phyloP scores from a whole-genome alignment of 2,329 filamentous ascomycete species.

The Peltaster fructicola region DNA sequence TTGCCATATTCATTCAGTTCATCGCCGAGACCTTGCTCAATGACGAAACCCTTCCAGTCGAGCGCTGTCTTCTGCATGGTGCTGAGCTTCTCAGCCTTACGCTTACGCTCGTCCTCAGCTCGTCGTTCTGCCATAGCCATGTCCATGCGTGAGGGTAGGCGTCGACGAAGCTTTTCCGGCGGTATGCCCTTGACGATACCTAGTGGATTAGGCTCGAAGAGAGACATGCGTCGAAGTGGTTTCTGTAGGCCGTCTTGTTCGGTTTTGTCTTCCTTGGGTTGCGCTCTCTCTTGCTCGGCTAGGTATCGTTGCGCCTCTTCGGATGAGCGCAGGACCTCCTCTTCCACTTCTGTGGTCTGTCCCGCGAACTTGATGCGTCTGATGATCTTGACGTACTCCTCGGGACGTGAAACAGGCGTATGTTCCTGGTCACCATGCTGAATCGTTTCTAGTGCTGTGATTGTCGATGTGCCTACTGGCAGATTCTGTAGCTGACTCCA shows the following conservation, averaged over 20 bases:
- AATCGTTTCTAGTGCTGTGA: no score
- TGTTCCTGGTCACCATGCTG: not conserved
- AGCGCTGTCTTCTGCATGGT: constrained; percentile 48
- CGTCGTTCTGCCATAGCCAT: constrained; percentile 17
- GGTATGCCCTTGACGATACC: constrained; percentile 28
- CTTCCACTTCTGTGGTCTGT: constrained; percentile 35
- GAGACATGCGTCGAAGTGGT: constrained; percentile 28
- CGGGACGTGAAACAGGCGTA: constrained; percentile 5
- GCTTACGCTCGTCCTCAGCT: constrained; percentile 17
- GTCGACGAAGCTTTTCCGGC: constrained; percentile 25
- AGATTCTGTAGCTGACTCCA: constrained; percentile 34
- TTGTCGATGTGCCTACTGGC: constrained; percentile 13
- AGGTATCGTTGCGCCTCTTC: constrained; percentile 39
- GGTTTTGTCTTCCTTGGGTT: constrained; percentile 11
- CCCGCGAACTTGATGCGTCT: constrained; percentile 41
- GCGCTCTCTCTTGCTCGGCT: constrained; percentile 20
- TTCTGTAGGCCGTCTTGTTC: constrained; percentile 16
- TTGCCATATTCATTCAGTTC: constrained; percentile 44
- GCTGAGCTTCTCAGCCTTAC: constrained; percentile 41
- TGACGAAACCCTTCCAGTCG: constrained; percentile 48
- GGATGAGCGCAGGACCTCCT: constrained; percentile 33
- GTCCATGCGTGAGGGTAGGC: constrained; percentile 15
- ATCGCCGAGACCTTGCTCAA: constrained; percentile 41
- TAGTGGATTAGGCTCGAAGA: constrained; percentile 34
- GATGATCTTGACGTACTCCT: constrained; percentile 37